These are phyloP conservation scores for Capronia epimyces DNA, from an alignment of 2,329 filamentous ascomycete genomes.

Conservation along the genomic window DNA sequence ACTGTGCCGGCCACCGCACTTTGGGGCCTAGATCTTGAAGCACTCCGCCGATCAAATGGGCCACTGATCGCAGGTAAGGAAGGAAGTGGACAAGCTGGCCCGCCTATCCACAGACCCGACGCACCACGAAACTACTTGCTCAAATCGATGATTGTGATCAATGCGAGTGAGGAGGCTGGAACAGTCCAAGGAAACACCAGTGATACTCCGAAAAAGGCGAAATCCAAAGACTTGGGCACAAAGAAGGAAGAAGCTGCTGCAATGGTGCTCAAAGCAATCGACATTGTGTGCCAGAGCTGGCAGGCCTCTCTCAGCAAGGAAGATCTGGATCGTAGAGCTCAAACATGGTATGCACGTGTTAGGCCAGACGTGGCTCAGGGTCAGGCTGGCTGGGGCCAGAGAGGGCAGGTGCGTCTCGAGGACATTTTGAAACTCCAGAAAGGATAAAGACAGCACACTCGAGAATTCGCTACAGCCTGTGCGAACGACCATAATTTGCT, in stretches of 20 bases:
- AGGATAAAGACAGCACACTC: no score
- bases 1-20: slow-evolving; percentile 40
- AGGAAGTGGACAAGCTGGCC: slow-evolving; percentile 38
- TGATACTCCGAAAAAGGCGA: slow-evolving; percentile 32
- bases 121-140: slow-evolving; percentile 56
- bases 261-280: slow-evolving; percentile 63
- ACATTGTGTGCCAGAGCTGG: slow-evolving; percentile 72
- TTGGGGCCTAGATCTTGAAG: slow-evolving; percentile 56
- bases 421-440: slow-evolving; percentile 60
- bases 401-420: slow-evolving; percentile 61
- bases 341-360: slow-evolving; percentile 74
- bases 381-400: slow-evolving; percentile 75
- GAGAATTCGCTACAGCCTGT: not conserved
- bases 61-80: slow-evolving; percentile 24
- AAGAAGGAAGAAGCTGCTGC: slow-evolving; percentile 67
- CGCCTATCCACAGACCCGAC: slow-evolving; percentile 71
- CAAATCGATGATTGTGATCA: slow-evolving; percentile 40
- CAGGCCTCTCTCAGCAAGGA: slow-evolving; percentile 53
- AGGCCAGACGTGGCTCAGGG: slow-evolving; percentile 71
- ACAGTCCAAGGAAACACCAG: not conserved
- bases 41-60: slow-evolving; percentile 45
- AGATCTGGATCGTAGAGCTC: slow-evolving; percentile 70
- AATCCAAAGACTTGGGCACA: slow-evolving; percentile 53
- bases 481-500: not conserved
- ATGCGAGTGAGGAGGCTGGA: slow-evolving; percentile 18